Conservation (phyloP, 2,329 filamentous ascomycete species). For the Ophiostoma novo-ulmi region DNA sequence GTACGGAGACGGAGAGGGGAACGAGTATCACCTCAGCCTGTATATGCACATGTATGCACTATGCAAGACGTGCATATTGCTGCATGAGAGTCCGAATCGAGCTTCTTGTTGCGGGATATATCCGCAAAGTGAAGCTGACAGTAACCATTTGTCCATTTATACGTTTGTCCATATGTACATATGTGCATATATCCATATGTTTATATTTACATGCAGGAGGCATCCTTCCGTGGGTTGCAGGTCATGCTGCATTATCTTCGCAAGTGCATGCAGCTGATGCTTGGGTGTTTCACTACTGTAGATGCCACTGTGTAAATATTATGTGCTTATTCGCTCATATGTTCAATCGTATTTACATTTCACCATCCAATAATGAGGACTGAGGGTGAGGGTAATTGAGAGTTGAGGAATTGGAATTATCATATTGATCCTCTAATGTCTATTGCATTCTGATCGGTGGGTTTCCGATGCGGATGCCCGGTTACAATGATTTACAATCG, state of each 20-base stretch:
- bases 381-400: too few species aligned
- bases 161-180: background rate
- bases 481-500: too few species aligned
- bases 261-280: constrained; percentile 4
- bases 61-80: constrained; percentile 12
- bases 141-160: background rate
- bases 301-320: background rate
- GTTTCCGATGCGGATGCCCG: too few species aligned
- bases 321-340: background rate
- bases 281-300: background rate
- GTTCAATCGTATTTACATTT: too few species aligned
- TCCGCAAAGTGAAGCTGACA: background rate
- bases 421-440: too few species aligned
- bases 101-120: background rate
- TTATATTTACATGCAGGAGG: background rate
- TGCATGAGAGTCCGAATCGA: background rate
- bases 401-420: too few species aligned
- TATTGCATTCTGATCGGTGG: too few species aligned
- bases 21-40: background rate
- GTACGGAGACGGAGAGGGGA: background rate
- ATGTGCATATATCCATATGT: background rate
- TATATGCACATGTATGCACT: constrained; percentile 9
- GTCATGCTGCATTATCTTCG: background rate
- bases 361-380: too few species aligned
- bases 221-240: background rate